Percentiles rank a stretch among this genome's conserved stretches.
Evolutionary conservation across 495 filamentous ascomycete genomes (phyloP).

Genomic region (Beverwykella pulmonaria): DNA sequence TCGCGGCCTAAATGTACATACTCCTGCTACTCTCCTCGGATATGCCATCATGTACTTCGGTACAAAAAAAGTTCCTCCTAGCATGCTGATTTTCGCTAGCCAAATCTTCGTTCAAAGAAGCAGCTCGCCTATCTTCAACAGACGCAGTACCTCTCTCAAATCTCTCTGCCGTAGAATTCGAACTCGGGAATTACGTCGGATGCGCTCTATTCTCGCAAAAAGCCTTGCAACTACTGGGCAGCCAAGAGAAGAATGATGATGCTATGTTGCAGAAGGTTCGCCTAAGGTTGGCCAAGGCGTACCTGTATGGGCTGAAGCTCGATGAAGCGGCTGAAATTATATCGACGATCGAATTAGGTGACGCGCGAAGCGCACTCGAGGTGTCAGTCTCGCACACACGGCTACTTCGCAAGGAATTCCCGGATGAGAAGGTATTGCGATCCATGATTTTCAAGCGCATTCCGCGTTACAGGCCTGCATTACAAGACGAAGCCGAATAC

Average conservation of each 20-base stretch:
- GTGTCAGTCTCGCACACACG: background rate
- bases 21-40: no score
- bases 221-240: background rate
- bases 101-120: background rate
- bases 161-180: slow-evolving; percentile 2
- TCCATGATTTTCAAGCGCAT: background rate
- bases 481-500: background rate
- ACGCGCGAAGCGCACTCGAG: background rate
- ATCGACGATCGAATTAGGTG: background rate
- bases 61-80: background rate
- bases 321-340: background rate
- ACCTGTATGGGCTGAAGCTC: background rate
- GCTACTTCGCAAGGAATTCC: background rate
- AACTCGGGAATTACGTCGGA: background rate
- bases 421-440: background rate
- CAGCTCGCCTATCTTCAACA: background rate
- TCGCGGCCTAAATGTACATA: no score
- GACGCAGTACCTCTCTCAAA: background rate
- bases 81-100: background rate
- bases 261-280: background rate
- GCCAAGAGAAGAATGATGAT: background rate
- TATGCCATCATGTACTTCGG: background rate
- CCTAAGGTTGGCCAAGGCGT: background rate
- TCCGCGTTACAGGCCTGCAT: background rate
- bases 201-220: background rate